Evolutionary conservation across 192 early-diverging fungal genomes (phyloP).

Genomic region (Coemansia sp.): DNA sequence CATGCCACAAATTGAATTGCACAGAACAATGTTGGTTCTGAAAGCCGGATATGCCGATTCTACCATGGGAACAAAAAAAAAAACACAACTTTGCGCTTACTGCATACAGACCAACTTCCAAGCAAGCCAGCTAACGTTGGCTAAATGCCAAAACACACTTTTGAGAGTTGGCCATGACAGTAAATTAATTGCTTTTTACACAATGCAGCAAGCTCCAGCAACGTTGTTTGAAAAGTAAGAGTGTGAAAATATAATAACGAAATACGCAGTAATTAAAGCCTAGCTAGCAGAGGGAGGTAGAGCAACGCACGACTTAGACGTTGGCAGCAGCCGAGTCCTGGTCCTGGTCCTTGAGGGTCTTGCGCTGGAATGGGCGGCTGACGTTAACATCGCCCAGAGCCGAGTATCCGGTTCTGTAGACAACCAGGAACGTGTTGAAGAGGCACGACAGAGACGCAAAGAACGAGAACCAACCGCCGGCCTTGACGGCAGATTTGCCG

Average conservation of each 20-base stretch:
- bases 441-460: conserved; percentile 70
- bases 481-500: conserved; percentile 51
- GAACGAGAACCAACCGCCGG: conserved; percentile 73
- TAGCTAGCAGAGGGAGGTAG: neutral
- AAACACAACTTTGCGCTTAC: neutral
- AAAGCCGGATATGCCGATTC: neutral
- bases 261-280: neutral
- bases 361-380: conserved; percentile 33
- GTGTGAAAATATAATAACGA: neutral
- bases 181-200: neutral
- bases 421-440: conserved; percentile 57
- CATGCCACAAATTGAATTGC: neutral
- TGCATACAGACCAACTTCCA: neutral
- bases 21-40: neutral
- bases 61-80: neutral
- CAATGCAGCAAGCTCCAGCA: neutral
- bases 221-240: neutral
- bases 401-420: conserved; percentile 43
- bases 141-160: neutral
- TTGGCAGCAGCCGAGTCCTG: conserved; percentile 43
- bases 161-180: neutral
- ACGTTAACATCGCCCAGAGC: conserved; percentile 29
- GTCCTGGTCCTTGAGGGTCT: conserved; percentile 18
- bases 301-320: conserved; percentile 5
- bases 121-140: neutral